Percentiles rank a stretch among this genome's conserved stretches.
These are phyloP conservation scores for Scleromitrula shiraiana DNA, from an alignment of 2,329 filamentous ascomycete species.

Conservation along the genomic window DNA sequence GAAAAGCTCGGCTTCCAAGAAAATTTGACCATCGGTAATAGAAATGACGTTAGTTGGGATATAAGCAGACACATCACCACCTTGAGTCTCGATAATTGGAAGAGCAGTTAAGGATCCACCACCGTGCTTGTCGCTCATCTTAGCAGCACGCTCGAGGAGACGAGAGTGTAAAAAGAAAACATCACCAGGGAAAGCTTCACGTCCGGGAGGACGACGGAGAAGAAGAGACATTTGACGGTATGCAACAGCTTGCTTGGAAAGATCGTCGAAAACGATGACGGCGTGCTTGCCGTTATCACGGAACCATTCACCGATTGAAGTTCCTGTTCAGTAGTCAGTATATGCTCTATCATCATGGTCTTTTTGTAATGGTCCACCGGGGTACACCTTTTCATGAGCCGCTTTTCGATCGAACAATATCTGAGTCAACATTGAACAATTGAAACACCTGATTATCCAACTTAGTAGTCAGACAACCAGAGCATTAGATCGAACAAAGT, in stretches of 20 bases:
- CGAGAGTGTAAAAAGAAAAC: constrained; percentile 99
- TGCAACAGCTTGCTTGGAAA: constrained; percentile 95
- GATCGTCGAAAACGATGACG: constrained; percentile 86
- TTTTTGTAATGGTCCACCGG: not conserved
- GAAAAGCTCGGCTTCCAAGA: constrained; percentile 98
- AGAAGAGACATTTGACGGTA: constrained; percentile 99
- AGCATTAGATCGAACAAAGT: no score
- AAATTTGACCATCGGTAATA: constrained; percentile 99
- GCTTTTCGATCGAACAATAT: no score
- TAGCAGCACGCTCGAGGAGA: constrained; percentile 98
- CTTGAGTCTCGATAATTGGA: constrained; percentile 98
- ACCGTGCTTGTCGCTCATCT: constrained; percentile 94
- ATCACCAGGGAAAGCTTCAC: constrained; percentile 99
- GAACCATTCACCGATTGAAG: constrained; percentile 57
- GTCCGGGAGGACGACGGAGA: constrained; percentile 92
- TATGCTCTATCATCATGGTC: not conserved
- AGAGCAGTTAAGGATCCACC: constrained; percentile 96
- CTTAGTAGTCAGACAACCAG: no score
- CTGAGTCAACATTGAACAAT: no score
- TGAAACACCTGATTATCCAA: no score
- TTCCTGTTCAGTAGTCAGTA: not conserved
- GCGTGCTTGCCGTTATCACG: constrained; percentile 81
- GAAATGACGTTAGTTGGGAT: constrained; percentile 99
- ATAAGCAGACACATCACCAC: constrained; percentile 99
- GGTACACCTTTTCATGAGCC: no score